These are phyloP conservation scores for Gonapodya prolifera DNA, from an alignment of 192 early-diverging fungal species.

Conservation along the genomic window DNA sequence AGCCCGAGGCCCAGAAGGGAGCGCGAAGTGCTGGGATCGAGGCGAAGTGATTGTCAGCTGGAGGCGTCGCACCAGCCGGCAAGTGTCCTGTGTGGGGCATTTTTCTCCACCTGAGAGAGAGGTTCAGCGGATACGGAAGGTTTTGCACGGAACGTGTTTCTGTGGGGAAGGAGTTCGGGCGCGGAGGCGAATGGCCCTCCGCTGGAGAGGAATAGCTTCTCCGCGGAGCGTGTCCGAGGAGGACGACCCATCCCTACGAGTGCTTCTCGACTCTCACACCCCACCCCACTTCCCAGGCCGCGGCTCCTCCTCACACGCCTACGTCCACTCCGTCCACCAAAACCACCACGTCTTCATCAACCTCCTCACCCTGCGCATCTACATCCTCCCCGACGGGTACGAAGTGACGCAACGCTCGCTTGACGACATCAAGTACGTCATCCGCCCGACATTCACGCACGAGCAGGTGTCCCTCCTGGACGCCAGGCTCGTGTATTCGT, in stretches of 20 bases:
- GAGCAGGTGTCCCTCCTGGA: conserved; percentile 59
- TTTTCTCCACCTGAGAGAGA: too few relatives aligned
- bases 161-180: too few relatives aligned
- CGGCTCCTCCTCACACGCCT: conserved; percentile 80
- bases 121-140: too few relatives aligned
- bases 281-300: conserved; percentile 42
- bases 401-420: conserved; percentile 75
- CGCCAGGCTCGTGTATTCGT: conserved; percentile 35
- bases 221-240: background rate
- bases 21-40: too few relatives aligned
- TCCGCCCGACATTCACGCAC: conserved; percentile 65
- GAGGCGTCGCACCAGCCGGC: too few relatives aligned
- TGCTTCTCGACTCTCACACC: too few relatives aligned
- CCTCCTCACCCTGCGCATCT: conserved; percentile 62
- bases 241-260: too few relatives aligned
- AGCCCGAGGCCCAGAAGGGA: background rate
- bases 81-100: too few relatives aligned
- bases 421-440: conserved; percentile 86
- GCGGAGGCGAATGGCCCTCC: too few relatives aligned
- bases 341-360: conserved; percentile 96
- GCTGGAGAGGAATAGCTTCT: conserved; percentile 5
- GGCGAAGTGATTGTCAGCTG: too few relatives aligned
- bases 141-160: too few relatives aligned
- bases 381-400: conserved; percentile 88
- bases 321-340: conserved; percentile 88